These are phyloP conservation scores for Ceriops tagal DNA, from an alignment of 345 rosid species.

Conservation along the genomic window DNA sequence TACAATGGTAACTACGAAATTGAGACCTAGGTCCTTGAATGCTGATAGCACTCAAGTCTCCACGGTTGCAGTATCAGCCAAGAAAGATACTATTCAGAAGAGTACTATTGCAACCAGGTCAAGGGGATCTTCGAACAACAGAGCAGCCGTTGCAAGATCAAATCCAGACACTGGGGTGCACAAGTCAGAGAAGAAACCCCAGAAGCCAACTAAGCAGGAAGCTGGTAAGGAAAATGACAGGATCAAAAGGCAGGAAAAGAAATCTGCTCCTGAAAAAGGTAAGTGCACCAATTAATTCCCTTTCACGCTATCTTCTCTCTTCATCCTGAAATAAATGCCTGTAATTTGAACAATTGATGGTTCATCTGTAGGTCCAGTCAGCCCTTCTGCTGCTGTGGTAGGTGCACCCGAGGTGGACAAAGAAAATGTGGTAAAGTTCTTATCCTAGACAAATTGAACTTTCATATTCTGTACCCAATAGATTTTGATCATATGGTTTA, in stretches of 20 bases:
- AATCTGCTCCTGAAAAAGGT: constrained; percentile 50
- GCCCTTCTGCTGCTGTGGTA: constrained; percentile 31
- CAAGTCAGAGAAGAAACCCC: constrained; percentile 49
- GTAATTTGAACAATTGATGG: no score
- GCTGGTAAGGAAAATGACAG: constrained; percentile 38
- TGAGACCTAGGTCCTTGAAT: constrained; percentile 60
- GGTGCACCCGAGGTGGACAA: constrained; percentile 56
- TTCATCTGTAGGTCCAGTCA: constrained; percentile 37
- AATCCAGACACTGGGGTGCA: constrained; percentile 32
- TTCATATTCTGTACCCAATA: no score
- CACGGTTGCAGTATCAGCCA: constrained; percentile 29
- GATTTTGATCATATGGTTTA: no score
- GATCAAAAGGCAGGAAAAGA: constrained; percentile 44
- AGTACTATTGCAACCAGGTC: constrained; percentile 35
- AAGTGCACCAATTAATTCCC: background rate
- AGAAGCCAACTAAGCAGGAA: constrained; percentile 50
- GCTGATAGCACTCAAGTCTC: constrained; percentile 35
- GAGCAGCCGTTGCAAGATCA: constrained; percentile 36
- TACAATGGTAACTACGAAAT: constrained; percentile 37
- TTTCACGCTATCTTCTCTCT: background rate
- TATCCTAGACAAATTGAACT: background rate
- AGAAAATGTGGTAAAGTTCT: constrained; percentile 62
- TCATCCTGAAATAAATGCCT: no score
- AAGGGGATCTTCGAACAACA: constrained; percentile 37
- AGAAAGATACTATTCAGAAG: constrained; percentile 42